Evolutionary conservation across 441 rosid genomes (phyloP).

Genomic region (Pelargonium fulgidum): DNA sequence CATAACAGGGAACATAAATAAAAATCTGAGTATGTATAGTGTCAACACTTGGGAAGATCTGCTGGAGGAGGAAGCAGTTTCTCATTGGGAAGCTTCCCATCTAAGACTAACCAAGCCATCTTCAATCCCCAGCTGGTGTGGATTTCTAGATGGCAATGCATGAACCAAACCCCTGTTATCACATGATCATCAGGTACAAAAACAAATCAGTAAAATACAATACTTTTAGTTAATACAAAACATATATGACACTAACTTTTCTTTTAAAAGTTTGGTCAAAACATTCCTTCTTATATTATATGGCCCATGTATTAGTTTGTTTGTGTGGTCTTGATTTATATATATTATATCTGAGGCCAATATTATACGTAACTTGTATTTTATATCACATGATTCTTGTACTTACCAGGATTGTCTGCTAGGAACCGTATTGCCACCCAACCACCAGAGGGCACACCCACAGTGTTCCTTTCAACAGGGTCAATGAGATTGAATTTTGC

Average conservation of each 20-base stretch:
- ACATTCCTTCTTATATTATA: too few relatives aligned
- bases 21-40: not conserved
- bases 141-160: constrained; percentile 48
- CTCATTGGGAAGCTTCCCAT: constrained; percentile 28
- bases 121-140: constrained; percentile 56
- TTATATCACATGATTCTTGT: constrained; percentile 12
- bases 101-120: constrained; percentile 49
- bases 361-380: too few relatives aligned
- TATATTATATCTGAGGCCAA: too few relatives aligned
- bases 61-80: constrained; percentile 8
- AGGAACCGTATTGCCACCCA: constrained; percentile 58
- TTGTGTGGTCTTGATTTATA: too few relatives aligned
- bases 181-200: not conserved
- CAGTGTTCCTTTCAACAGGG: constrained; percentile 56
- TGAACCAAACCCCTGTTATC: constrained; percentile 5
- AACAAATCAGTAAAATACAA: not conserved
- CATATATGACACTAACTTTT: not conserved
- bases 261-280: not conserved
- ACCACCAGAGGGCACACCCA: constrained; percentile 61
- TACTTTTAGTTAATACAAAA: not conserved
- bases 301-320: too few relatives aligned
- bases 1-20: not conserved
- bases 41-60: constrained; percentile 10
- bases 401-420: constrained; percentile 58
- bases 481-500: constrained; percentile 50